Evolutionary conservation across 371 early-diverging fungal genomes (phyloP).

Genomic region (Saksenaea oblongispora): DNA sequence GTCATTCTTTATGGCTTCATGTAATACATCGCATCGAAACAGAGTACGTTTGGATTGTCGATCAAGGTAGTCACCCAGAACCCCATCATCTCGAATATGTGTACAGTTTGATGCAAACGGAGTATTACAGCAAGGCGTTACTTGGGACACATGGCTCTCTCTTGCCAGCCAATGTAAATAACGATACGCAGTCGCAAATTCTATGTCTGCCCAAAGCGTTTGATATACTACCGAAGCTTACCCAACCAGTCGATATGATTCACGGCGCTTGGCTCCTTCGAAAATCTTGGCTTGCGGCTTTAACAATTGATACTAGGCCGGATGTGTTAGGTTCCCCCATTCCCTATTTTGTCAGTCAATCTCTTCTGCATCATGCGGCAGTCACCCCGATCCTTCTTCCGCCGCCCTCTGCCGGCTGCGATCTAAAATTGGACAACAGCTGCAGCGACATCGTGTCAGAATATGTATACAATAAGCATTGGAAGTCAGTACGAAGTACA

Average conservation of each 20-base stretch:
- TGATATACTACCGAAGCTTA: slow-evolving; percentile 18
- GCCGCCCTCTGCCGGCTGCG: background rate
- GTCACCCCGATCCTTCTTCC: slow-evolving; percentile 39
- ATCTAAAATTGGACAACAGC: background rate
- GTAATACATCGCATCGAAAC: slow-evolving; percentile 14
- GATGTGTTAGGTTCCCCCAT: slow-evolving; percentile 24
- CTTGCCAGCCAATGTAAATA: slow-evolving; percentile 27
- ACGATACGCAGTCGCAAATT: slow-evolving; percentile 9
- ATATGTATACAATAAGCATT: slow-evolving; percentile 7
- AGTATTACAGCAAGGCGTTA: slow-evolving; percentile 39
- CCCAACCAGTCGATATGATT: slow-evolving; percentile 43
- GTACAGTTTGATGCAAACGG: slow-evolving; percentile 35
- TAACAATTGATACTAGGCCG: slow-evolving; percentile 16
- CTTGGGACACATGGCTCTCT: slow-evolving; percentile 46
- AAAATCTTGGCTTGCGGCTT: slow-evolving; percentile 32
- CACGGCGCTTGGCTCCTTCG: slow-evolving; percentile 40
- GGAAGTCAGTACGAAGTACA: slow-evolving; percentile 10
- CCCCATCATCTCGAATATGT: slow-evolving; percentile 36
- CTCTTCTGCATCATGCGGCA: slow-evolving; percentile 24
- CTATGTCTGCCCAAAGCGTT: slow-evolving; percentile 32
- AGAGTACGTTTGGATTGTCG: slow-evolving; percentile 46
- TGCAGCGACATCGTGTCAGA: slow-evolving; percentile 8
- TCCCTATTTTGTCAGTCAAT: slow-evolving; percentile 33
- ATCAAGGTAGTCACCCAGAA: slow-evolving; percentile 28
- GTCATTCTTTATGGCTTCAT: slow-evolving; percentile 15